Evolutionary conservation across 2,329 filamentous ascomycete species (phyloP).

Genomic region (Hypoxylon sp.): DNA sequence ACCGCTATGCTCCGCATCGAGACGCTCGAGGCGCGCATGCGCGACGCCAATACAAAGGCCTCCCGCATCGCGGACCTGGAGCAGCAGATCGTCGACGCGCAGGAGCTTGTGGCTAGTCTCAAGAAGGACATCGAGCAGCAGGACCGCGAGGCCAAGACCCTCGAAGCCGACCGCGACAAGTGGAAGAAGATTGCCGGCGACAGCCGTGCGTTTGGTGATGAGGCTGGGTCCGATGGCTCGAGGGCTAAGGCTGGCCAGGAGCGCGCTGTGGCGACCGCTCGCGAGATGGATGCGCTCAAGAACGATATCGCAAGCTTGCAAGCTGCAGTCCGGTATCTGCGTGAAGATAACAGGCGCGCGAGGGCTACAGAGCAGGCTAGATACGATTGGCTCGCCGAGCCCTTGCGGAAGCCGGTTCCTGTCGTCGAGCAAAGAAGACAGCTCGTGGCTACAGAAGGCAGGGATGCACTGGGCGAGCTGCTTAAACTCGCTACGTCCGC

Average conservation of each 20-base stretch:
- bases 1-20: slow-evolving; percentile 93
- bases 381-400: slow-evolving; percentile 74
- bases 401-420: slow-evolving; percentile 64
- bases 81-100: slow-evolving; percentile 65
- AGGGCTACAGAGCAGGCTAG: slow-evolving; percentile 67
- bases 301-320: slow-evolving; percentile 75
- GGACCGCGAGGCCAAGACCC: slow-evolving; percentile 72
- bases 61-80: slow-evolving; percentile 76
- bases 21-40: slow-evolving; percentile 88
- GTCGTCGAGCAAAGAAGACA: slow-evolving; percentile 71
- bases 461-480: slow-evolving; percentile 73
- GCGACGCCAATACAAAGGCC: slow-evolving; percentile 83
- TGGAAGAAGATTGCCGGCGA: slow-evolving; percentile 79
- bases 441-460: slow-evolving; percentile 70
- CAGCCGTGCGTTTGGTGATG: slow-evolving; percentile 66
- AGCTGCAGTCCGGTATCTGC: slow-evolving; percentile 74
- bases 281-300: slow-evolving; percentile 79
- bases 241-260: slow-evolving; percentile 71
- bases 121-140: slow-evolving; percentile 75
- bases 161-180: slow-evolving; percentile 75
- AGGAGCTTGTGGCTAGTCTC: slow-evolving; percentile 64
- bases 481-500: slow-evolving; percentile 70
- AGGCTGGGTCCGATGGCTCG: slow-evolving; percentile 52
- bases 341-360: slow-evolving; percentile 74
- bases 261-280: slow-evolving; percentile 75